Percentiles rank a stretch among this genome's conserved stretches.
Evolutionary conservation across 352 stramenopile species (phyloP).

Genomic region (Pythium utonaiense): DNA sequence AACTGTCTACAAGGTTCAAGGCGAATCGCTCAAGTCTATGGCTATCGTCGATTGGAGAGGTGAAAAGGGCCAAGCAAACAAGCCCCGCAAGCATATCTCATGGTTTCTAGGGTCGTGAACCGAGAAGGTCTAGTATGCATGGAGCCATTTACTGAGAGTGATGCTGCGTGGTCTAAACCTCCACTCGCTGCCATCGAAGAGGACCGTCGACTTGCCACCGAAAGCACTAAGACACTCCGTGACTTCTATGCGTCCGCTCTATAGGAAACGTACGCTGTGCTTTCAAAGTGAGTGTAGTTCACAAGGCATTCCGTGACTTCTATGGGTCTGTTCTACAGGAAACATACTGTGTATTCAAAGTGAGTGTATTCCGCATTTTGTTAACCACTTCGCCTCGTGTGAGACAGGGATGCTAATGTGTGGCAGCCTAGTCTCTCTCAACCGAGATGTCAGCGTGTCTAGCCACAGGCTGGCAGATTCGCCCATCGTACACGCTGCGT

Average conservation of each 20-base stretch:
- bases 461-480: slow-evolving; percentile 6
- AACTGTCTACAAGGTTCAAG: slow-evolving; percentile 16
- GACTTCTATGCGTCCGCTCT: neutral
- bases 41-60: slow-evolving; percentile 12
- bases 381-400: too few relatives aligned
- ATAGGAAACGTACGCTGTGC: too few relatives aligned
- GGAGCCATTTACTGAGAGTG: neutral
- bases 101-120: slow-evolving; percentile 3
- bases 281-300: too few relatives aligned
- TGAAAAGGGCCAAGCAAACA: neutral
- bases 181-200: neutral
- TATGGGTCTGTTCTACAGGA: too few relatives aligned
- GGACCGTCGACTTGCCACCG: neutral
- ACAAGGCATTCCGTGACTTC: too few relatives aligned
- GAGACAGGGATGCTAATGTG: too few relatives aligned
- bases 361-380: too few relatives aligned
- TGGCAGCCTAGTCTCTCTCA: too few relatives aligned
- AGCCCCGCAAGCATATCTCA: slow-evolving; percentile 10
- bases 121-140: neutral
- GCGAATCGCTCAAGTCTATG: slow-evolving; percentile 9
- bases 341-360: too few relatives aligned
- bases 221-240: neutral
- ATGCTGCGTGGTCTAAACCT: slow-evolving; percentile 9
- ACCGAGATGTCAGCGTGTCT: neutral
- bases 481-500: slow-evolving; percentile 9